Evolutionary conservation across 2,329 filamentous ascomycete species (phyloP).

Genomic region (Colletotrichum siamense): DNA sequence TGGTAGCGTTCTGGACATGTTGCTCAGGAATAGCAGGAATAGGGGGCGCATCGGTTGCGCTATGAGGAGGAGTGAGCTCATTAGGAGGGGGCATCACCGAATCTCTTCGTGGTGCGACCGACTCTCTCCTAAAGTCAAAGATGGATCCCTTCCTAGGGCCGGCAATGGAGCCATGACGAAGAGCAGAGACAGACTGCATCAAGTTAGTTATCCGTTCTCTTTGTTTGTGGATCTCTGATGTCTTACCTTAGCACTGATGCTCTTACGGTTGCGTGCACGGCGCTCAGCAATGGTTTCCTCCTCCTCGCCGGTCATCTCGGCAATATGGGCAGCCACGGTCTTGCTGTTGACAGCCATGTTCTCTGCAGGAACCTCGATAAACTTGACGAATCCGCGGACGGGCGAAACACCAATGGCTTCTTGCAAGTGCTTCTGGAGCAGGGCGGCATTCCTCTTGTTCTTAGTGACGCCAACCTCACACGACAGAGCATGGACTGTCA

Average conservation of each 20-base stretch:
- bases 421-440: conserved; percentile 78
- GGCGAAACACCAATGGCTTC: conserved; percentile 71
- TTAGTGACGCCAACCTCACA: conserved; percentile 72
- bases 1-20: background rate
- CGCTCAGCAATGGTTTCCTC: conserved; percentile 19
- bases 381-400: conserved; percentile 75
- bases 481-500: conserved; percentile 75
- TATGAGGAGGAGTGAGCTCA: conserved; percentile 18
- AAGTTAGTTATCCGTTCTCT: background rate
- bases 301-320: conserved; percentile 50
- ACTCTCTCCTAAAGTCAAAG: conserved; percentile 15
- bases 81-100: background rate
- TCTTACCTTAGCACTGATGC: conserved; percentile 40
- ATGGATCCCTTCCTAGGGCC: conserved; percentile 11
- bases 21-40: conserved; percentile 10
- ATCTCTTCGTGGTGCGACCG: background rate
- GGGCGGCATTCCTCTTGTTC: conserved; percentile 81
- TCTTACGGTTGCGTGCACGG: conserved; percentile 32
- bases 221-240: background rate
- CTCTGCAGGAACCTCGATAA: conserved; percentile 72
- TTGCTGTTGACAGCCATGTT: conserved; percentile 74
- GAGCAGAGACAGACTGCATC: conserved; percentile 3
- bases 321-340: conserved; percentile 72
- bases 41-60: conserved; percentile 13
- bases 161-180: conserved; percentile 15